A percentile compares a stretch with the other conserved stretches of the same genome.
These are phyloP conservation scores for Dunaliella sp. DNA, from an alignment of 139 green algal species.

Conservation along the genomic window DNA sequence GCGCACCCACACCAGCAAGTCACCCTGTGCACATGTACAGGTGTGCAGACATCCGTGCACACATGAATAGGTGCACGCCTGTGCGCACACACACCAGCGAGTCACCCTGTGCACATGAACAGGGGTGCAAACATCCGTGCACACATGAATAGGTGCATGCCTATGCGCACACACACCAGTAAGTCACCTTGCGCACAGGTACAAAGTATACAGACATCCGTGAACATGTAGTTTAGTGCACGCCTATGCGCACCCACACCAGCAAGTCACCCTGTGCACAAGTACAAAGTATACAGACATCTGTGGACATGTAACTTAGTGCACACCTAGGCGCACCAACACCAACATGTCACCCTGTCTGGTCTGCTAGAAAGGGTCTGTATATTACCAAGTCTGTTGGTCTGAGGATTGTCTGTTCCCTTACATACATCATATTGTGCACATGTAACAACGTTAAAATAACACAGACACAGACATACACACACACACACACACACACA, in stretches of 20 bases:
- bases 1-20: neutral
- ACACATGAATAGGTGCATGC: neutral
- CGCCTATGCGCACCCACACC: neutral
- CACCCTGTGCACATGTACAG: neutral
- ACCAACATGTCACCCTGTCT: neutral
- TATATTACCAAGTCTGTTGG: too few relatives aligned
- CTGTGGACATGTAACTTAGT: neutral
- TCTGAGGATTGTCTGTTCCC: too few relatives aligned
- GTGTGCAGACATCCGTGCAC: neutral
- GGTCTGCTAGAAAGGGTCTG: too few relatives aligned
- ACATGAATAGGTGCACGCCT: neutral
- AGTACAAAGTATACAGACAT: too few relatives aligned
- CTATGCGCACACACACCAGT: neutral
- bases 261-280: neutral
- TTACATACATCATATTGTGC: neutral
- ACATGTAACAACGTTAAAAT: neutral
- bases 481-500: conserved; percentile 28
- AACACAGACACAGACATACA: conserved; percentile 27
- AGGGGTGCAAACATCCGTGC: neutral
- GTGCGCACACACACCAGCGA: neutral
- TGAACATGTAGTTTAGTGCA: neutral
- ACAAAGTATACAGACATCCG: too few relatives aligned
- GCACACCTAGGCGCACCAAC: neutral
- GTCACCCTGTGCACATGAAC: neutral
- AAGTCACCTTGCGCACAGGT: too few relatives aligned